These are phyloP conservation scores for Vitis riparia DNA, from an alignment of 164 flowering plant genomes.

Conservation along the genomic window DNA sequence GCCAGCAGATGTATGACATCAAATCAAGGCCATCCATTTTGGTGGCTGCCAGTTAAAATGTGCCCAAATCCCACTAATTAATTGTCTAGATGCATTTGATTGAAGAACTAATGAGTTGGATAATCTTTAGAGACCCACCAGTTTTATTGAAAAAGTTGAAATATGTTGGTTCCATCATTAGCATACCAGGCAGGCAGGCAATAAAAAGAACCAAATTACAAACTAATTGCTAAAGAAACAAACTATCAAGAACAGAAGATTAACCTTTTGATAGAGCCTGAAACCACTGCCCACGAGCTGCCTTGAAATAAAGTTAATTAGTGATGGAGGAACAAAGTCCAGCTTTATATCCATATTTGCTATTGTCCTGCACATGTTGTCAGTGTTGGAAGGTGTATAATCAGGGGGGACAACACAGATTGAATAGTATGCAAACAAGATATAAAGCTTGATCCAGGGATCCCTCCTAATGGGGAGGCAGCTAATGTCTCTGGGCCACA, in stretches of 20 bases:
- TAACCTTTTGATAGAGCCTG: slow-evolving; percentile 82
- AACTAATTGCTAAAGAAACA: neutral
- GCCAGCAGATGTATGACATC: too few relatives aligned
- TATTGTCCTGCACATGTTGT: slow-evolving; percentile 66
- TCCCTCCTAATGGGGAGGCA: slow-evolving; percentile 2
- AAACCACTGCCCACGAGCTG: slow-evolving; percentile 88
- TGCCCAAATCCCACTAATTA: neutral
- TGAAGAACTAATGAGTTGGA: neutral
- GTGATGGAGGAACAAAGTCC: slow-evolving; percentile 83
- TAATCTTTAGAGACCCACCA: neutral
- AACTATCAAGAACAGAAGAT: slow-evolving; percentile 7
- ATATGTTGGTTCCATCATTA: neutral
- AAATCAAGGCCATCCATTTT: too few relatives aligned
- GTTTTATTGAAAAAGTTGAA: neutral
- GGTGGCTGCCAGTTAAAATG: neutral
- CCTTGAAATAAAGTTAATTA: slow-evolving; percentile 86
- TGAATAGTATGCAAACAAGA: neutral
- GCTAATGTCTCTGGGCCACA: neutral
- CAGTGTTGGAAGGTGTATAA: neutral
- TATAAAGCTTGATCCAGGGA: neutral
- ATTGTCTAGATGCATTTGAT: neutral
- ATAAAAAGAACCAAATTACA: neutral
- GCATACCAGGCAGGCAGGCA: neutral
- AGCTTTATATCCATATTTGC: slow-evolving; percentile 80
- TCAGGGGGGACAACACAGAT: neutral